A percentile compares a stretch with the other conserved stretches of the same genome.
Conservation (phyloP, 2,329 filamentous ascomycete genomes). For the Fusarium abutilonis region DNA sequence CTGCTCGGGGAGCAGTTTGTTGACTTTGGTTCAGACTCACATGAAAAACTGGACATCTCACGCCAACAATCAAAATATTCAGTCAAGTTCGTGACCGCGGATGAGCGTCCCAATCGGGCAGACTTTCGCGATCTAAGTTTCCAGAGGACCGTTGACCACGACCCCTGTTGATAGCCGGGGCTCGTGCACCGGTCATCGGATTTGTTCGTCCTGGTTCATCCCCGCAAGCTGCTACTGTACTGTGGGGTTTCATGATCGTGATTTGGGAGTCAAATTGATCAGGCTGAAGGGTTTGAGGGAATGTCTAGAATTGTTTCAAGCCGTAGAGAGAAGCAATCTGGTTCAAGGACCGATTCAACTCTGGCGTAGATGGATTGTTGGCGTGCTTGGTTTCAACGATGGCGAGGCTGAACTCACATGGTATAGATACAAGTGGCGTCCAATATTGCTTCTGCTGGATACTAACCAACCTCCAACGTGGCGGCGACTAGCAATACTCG, state of each 20-base stretch:
- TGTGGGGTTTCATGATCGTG: constrained; percentile 29
- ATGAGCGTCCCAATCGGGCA: constrained; percentile 20
- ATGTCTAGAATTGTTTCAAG: not conserved
- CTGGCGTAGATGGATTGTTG: not conserved
- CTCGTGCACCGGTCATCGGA: constrained; percentile 42
- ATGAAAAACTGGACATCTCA: not conserved
- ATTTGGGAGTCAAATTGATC: constrained; percentile 21
- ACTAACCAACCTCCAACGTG: constrained; percentile 17
- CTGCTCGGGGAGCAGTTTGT: constrained; percentile 3
- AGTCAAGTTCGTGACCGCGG: constrained; percentile 19
- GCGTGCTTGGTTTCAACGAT: not conserved
- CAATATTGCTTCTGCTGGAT: constrained; percentile 1
- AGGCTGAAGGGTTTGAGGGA: constrained; percentile 14
- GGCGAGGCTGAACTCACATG: not conserved
- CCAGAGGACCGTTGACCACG: constrained; percentile 23
- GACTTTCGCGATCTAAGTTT: constrained; percentile 37
- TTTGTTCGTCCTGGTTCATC: constrained; percentile 41
- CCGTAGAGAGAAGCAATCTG: not conserved
- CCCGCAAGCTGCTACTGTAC: constrained; percentile 25
- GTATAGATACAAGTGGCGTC: constrained; percentile 9
- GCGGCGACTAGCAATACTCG: constrained; percentile 23
- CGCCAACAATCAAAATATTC: not conserved
- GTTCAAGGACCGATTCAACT: not conserved
- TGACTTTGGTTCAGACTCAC: constrained; percentile 3
- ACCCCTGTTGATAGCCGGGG: constrained; percentile 36